Evolutionary conservation across 1,139 yeast genomes (phyloP).

Genomic region (Nakaseomyces delphensis): DNA sequence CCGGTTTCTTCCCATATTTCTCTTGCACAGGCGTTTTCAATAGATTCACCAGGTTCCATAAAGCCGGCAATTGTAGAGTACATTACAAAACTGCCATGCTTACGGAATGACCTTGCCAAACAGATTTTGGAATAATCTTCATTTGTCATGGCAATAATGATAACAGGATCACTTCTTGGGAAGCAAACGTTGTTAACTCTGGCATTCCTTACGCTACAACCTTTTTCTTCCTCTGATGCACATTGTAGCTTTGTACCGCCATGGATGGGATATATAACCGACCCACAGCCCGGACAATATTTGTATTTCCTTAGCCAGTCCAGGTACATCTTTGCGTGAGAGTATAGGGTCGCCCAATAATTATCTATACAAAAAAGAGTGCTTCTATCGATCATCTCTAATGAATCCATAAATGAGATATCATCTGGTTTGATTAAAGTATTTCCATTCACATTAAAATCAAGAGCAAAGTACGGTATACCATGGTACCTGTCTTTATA

Average conservation of each 20-base stretch:
- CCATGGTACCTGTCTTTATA: conserved; percentile 51
- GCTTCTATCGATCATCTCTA: conserved; percentile 12
- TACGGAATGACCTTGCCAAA: conserved; percentile 60
- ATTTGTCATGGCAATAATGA: conserved; percentile 71
- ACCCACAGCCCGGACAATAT: conserved; percentile 87
- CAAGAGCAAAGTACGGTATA: conserved; percentile 69
- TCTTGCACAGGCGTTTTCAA: conserved; percentile 78
- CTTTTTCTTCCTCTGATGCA: conserved; percentile 32
- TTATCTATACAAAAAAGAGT: conserved; percentile 27
- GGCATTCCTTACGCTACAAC: conserved; percentile 49
- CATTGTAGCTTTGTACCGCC: conserved; percentile 80
- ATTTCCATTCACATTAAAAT: conserved; percentile 37
- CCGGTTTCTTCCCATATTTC: conserved; percentile 98
- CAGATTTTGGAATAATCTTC: conserved; percentile 52
- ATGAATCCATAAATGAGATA: conserved; percentile 9
- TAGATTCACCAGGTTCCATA: conserved; percentile 89
- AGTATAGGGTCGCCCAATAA: conserved; percentile 56
- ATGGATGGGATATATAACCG: conserved; percentile 56
- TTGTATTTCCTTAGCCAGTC: conserved; percentile 76
- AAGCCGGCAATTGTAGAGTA: conserved; percentile 90
- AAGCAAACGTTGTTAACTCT: conserved; percentile 52
- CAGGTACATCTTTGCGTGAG: conserved; percentile 75
- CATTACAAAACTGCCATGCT: conserved; percentile 42
- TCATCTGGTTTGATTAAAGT: conserved; percentile 14
- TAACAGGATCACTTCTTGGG: conserved; percentile 87